These are phyloP conservation scores for Xylaria sp. DNA, from an alignment of 2,329 filamentous ascomycete species.

Conservation along the genomic window DNA sequence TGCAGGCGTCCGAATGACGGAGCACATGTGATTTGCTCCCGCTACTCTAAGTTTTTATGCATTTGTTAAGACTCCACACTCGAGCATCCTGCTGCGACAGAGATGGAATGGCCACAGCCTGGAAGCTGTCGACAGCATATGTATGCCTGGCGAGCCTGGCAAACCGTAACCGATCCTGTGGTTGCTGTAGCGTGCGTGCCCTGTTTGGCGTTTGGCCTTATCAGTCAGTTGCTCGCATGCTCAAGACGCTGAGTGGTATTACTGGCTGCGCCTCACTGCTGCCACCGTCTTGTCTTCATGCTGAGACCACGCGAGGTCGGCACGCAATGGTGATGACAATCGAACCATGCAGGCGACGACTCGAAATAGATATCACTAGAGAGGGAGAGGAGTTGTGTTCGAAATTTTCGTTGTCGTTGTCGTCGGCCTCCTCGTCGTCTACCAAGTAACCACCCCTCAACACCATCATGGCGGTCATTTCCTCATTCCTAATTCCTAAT, in stretches of 20 bases:
- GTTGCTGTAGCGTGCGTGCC: conserved; percentile 13
- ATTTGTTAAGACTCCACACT: conserved; percentile 24
- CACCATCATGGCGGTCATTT: conserved; percentile 19
- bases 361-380: conserved; percentile 8
- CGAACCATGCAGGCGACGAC: conserved; percentile 12
- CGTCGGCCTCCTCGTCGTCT: neutral
- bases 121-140: conserved; percentile 20
- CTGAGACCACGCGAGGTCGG: conserved; percentile 4
- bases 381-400: neutral
- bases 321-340: conserved; percentile 2
- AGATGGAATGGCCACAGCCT: conserved; percentile 15
- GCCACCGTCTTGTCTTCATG: neutral
- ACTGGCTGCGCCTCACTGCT: conserved; percentile 7
- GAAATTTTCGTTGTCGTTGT: conserved; percentile 20
- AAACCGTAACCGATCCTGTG: conserved; percentile 10
- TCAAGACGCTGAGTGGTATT: conserved; percentile 1
- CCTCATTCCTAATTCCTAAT: conserved; percentile 15
- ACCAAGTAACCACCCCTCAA: neutral
- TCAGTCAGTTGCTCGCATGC: conserved; percentile 28
- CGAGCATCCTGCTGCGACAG: conserved; percentile 17
- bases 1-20: conserved; percentile 23
- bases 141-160: conserved; percentile 4
- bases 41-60: conserved; percentile 18
- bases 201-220: conserved; percentile 6
- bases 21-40: conserved; percentile 32